Percentiles rank a stretch among this genome's conserved stretches.
Conservation (phyloP, 1,139 yeast genomes). For the Yamadazyma epiphylla region DNA sequence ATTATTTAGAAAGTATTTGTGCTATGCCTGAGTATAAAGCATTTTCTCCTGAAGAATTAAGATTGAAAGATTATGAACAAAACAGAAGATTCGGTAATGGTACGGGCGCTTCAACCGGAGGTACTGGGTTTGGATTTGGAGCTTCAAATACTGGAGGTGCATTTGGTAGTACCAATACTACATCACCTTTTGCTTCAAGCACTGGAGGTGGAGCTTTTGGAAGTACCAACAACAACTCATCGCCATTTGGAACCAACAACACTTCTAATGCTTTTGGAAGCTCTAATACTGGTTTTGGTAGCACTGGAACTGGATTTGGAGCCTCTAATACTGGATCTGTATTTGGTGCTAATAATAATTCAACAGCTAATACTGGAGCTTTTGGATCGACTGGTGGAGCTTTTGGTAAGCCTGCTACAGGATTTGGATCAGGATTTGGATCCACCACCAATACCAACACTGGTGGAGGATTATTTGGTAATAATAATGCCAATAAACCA, state of each 20-base stretch:
- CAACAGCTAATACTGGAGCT: conserved; percentile 9
- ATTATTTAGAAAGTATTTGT: conserved; percentile 68
- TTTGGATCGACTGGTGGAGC: conserved; percentile 11
- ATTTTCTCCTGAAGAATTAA: conserved; percentile 81
- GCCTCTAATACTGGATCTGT: conserved; percentile 10
- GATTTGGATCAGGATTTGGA: conserved; percentile 15
- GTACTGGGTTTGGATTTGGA: conserved; percentile 40
- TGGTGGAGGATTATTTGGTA: conserved; percentile 22
- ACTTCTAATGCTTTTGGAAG: conserved; percentile 10
- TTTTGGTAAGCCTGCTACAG: conserved; percentile 11
- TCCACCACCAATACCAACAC: conserved; percentile 15
- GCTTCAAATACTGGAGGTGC: conserved; percentile 15
- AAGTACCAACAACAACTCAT: conserved; percentile 11
- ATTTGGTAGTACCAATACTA: conserved; percentile 14
- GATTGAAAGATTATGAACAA: conserved; percentile 83
- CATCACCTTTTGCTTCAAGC: conserved; percentile 10
- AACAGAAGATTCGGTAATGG: conserved; percentile 59
- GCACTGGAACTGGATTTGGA: conserved; percentile 16
- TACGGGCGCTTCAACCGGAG: conserved; percentile 18
- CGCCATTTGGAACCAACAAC: conserved; percentile 22
- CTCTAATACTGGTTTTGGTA: conserved; percentile 12
- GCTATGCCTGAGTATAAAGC: conserved; percentile 89
- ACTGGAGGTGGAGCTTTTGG: conserved; percentile 24
- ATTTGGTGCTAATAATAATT: conserved; percentile 15
- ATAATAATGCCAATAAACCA: conserved; percentile 13